Percentiles rank a stretch among this genome's conserved stretches.
These are phyloP conservation scores for Alloascoidea africana DNA, from an alignment of 805 yeast species.

Conservation along the genomic window DNA sequence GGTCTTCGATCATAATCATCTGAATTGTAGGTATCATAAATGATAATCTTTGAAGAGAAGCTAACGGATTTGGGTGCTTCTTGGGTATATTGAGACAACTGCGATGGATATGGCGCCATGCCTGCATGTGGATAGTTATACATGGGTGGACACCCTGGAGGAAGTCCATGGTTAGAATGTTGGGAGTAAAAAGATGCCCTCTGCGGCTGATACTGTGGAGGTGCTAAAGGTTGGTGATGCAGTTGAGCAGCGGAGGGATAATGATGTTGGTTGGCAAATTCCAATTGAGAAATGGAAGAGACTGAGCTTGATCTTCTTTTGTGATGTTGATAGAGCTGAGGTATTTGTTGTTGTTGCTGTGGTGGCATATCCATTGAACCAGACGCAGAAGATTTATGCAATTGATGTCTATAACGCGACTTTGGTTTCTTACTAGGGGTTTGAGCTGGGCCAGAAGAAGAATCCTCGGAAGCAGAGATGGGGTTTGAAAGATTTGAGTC, in stretches of 20 bases:
- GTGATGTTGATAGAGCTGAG: background rate
- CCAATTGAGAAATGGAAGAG: background rate
- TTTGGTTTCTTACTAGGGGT: background rate
- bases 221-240: too few species aligned
- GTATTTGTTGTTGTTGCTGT: background rate
- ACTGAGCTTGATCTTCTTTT: too few species aligned
- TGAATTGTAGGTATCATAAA: constrained; percentile 73
- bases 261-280: background rate
- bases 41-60: constrained; percentile 69
- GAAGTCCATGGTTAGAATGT: too few species aligned
- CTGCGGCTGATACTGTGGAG: too few species aligned
- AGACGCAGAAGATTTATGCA: background rate
- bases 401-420: background rate
- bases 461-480: background rate
- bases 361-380: background rate
- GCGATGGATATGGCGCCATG: too few species aligned
- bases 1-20: constrained; percentile 89
- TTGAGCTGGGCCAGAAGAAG: background rate
- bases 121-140: too few species aligned
- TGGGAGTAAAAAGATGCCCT: too few species aligned
- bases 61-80: too few species aligned
- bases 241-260: background rate
- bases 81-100: background rate
- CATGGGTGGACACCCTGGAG: too few species aligned
- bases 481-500: background rate